Conservation (phyloP, 2,329 filamentous ascomycete genomes). For the Aspergillus fijiensis region DNA sequence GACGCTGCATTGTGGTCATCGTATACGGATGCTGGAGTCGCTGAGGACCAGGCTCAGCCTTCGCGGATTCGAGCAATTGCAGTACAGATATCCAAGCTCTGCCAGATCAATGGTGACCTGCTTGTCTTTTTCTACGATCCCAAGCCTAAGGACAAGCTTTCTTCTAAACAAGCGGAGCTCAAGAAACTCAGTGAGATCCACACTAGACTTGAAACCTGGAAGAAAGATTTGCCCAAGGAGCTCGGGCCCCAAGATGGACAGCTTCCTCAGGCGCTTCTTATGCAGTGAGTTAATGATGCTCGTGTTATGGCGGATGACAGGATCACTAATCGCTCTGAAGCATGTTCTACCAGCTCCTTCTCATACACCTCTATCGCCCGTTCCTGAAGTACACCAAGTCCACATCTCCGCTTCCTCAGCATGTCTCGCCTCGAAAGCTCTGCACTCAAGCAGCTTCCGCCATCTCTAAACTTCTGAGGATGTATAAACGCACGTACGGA, state of each 20-base stretch:
- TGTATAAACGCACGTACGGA: constrained; percentile 91
- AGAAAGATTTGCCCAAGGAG: constrained; percentile 76
- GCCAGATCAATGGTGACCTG: constrained; percentile 91
- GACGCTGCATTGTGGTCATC: constrained; percentile 84
- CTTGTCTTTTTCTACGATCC: constrained; percentile 91
- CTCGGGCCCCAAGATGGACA: constrained; percentile 87
- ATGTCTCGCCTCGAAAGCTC: constrained; percentile 85
- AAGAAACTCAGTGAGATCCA: constrained; percentile 93
- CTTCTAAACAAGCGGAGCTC: constrained; percentile 77
- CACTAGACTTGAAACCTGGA: constrained; percentile 85
- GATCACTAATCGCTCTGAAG: constrained; percentile 48
- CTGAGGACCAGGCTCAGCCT: constrained; percentile 71
- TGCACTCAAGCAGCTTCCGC: constrained; percentile 86
- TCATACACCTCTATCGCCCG: constrained; percentile 92
- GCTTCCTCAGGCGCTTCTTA: constrained; percentile 74
- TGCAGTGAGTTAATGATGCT: constrained; percentile 68
- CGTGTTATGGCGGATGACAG: neutral
- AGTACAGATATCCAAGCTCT: constrained; percentile 77
- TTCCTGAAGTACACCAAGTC: constrained; percentile 86
- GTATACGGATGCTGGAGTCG: constrained; percentile 80
- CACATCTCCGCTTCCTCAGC: constrained; percentile 77
- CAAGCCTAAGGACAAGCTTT: constrained; percentile 56
- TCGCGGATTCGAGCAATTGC: constrained; percentile 79
- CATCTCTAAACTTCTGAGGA: constrained; percentile 88
- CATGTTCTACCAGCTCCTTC: constrained; percentile 96